phyloP scores from a whole-genome alignment of 306 rosid genomes.

The Cicer bijugum region DNA sequence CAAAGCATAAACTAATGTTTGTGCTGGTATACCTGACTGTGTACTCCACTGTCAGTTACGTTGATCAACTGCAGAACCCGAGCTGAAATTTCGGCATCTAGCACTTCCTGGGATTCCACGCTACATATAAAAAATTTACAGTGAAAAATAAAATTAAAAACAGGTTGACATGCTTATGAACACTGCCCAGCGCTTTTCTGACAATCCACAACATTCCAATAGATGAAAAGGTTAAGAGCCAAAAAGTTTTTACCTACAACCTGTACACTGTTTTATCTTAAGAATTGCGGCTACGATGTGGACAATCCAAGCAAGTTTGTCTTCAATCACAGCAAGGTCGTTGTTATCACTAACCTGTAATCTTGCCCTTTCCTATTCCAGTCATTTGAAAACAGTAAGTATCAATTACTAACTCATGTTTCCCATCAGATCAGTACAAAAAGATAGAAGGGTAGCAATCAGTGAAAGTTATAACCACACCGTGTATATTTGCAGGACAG shows the following conservation, averaged over 20 bases:
- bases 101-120: slow-evolving; percentile 88
- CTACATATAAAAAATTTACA: slow-evolving; percentile 55
- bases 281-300: slow-evolving; percentile 95
- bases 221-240: slow-evolving; percentile 26
- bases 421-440: slow-evolving; percentile 41
- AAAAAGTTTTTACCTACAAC: slow-evolving; percentile 76
- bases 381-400: slow-evolving; percentile 41
- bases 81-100: slow-evolving; percentile 97
- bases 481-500: slow-evolving; percentile 85
- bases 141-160: slow-evolving; percentile 34
- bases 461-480: slow-evolving; percentile 57
- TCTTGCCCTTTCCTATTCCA: slow-evolving; percentile 86
- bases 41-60: slow-evolving; percentile 90
- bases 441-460: slow-evolving; percentile 8
- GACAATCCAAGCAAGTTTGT: slow-evolving; percentile 96
- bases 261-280: slow-evolving; percentile 84
- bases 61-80: slow-evolving; percentile 91
- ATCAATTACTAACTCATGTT: slow-evolving; percentile 40
- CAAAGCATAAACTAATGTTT: slow-evolving; percentile 10
- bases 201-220: slow-evolving; percentile 26
- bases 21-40: slow-evolving; percentile 74
- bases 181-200: slow-evolving; percentile 8
- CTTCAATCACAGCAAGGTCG: slow-evolving; percentile 81
- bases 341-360: slow-evolving; percentile 73
- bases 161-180: slow-evolving; percentile 31